Evolutionary conservation across 805 yeast species (phyloP), one percentile per base, ranked within the genome.

Genomic region (Yarrowia bubula): DNA sequence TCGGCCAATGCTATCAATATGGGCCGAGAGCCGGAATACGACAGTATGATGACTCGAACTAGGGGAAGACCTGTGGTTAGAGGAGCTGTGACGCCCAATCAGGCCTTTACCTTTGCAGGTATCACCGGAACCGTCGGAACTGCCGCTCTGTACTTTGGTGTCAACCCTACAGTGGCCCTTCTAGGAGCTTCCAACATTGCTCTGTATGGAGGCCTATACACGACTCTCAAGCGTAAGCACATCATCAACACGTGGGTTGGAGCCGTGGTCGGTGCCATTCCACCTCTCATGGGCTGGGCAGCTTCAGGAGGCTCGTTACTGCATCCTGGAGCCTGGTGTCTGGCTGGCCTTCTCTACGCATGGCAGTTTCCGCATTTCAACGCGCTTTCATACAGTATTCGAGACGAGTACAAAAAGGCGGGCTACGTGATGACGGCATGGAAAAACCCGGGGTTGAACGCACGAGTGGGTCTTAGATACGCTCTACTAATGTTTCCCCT

Each of bases 351-450:
- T 62, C 78, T 95, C 43, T 95, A 89, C 73, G 97, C 98, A 7
- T 95, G 99, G 99, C 99, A 95, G 76, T 95, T 95, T 75, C 99
- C 99, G 1, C 99, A 95, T 75, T 95, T 95, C 79, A 95, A 93
- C 77, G 84, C 98, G 0, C 82, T 95, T 55, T 87, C 96, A 62
- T 97, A 92, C 76, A 88, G 88, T 70, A 86, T 95, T 66, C 87
- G 92, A 58, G 87, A 86, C 65, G 98, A 95, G 73, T 95, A 95
- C 74, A 87, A 88, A 71, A 80, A 82, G 55, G 99, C 99, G 0
- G 99, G 99, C 0, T 95, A 95, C 75, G 92, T 91, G n/a, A 95
- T 95, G 99, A 83, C 98, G 0, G 96, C 97, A 0, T 92, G 89
- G 78, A 92, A 87, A 68, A 90, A 93, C 72, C 99, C 99, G 2